These are phyloP conservation scores for Aspergillus terreus DNA, from an alignment of 2,329 filamentous ascomycete species.

Conservation along the genomic window DNA sequence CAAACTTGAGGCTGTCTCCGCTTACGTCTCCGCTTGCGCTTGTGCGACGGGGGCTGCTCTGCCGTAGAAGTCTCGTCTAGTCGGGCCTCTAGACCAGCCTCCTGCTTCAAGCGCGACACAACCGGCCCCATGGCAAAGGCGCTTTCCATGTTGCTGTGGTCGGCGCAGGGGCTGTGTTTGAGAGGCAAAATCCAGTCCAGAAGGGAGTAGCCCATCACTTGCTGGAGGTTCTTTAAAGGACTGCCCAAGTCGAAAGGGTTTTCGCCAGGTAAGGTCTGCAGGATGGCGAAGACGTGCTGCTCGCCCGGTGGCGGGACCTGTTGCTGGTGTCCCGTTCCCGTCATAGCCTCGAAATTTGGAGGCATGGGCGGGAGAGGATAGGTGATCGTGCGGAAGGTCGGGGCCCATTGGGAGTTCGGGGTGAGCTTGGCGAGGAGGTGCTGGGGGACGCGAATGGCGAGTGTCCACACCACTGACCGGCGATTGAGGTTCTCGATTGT, in stretches of 20 bases:
- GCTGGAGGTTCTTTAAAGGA: conserved; percentile 64
- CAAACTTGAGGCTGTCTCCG: background rate
- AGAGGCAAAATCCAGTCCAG: conserved; percentile 81
- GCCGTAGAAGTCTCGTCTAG: background rate
- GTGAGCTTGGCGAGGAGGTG: conserved; percentile 31
- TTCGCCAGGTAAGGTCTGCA: conserved; percentile 68
- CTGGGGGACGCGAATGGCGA: conserved; percentile 69
- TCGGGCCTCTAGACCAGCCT: conserved; percentile 33
- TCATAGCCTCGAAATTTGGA: conserved; percentile 10
- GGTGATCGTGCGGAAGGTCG: conserved; percentile 37
- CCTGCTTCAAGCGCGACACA: conserved; percentile 53
- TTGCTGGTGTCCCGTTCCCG: conserved; percentile 14
- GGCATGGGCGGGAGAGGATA: conserved; percentile 35
- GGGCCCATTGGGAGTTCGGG: conserved; percentile 33
- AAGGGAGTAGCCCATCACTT: conserved; percentile 70
- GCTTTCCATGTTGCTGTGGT: conserved; percentile 62
- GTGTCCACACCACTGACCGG: conserved; percentile 60
- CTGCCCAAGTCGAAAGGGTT: conserved; percentile 81
- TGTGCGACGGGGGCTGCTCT: conserved; percentile 1
- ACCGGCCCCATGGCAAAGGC: conserved; percentile 66
- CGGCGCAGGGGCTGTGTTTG: conserved; percentile 67
- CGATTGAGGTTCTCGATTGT: conserved; percentile 75
- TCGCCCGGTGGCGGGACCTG: conserved; percentile 45
- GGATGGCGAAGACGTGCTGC: conserved; percentile 70
- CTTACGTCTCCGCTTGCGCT: conserved; percentile 15